Evolutionary conservation across 2,329 filamentous ascomycete genomes (phyloP).

Genomic region (Aspergillus sp.): DNA sequence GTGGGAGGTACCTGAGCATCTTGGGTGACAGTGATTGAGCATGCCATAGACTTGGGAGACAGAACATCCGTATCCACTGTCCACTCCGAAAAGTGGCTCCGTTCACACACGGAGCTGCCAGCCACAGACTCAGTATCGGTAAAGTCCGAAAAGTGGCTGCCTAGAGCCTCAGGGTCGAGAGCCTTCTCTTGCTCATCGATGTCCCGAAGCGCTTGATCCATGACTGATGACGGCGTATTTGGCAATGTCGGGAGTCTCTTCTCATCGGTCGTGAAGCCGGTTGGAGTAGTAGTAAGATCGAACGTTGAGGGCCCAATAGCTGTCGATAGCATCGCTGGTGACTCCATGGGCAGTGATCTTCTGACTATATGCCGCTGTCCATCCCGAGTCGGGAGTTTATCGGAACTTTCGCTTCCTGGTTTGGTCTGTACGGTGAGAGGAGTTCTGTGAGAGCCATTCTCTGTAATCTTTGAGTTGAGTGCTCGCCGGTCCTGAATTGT

Average conservation of each 20-base stretch:
- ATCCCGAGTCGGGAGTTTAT: conserved; percentile 19
- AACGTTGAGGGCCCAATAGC: conserved; percentile 14
- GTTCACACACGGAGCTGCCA: conserved; percentile 32
- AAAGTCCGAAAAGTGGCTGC: conserved; percentile 48
- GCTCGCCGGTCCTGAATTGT: conserved; percentile 43
- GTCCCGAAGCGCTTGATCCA: conserved; percentile 43
- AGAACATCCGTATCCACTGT: conserved; percentile 40
- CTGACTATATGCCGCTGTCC: conserved; percentile 5
- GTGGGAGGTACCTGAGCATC: conserved; percentile 22
- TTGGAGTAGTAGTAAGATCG: conserved; percentile 28
- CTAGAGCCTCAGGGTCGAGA: conserved; percentile 35
- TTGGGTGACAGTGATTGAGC: conserved; percentile 36
- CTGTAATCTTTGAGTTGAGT: conserved; percentile 31
- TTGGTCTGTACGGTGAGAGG: conserved; percentile 33
- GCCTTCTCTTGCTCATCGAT: conserved; percentile 36
- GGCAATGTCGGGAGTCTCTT: conserved; percentile 50
- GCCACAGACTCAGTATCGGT: conserved; percentile 35
- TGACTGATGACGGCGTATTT: conserved; percentile 49
- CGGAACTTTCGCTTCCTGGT: conserved; percentile 3
- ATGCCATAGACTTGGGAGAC: conserved; percentile 40
- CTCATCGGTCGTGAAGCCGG: conserved; percentile 30
- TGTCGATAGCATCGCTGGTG: conserved; percentile 25
- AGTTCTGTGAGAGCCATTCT: conserved; percentile 28
- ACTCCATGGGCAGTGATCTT: conserved; percentile 17
- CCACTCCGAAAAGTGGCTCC: conserved; percentile 45